Evolutionary conservation across 2,329 filamentous ascomycete species (phyloP), one percentile per base, ranked within the genome.

Genomic region (Clarireedia homoeocarpa): DNA sequence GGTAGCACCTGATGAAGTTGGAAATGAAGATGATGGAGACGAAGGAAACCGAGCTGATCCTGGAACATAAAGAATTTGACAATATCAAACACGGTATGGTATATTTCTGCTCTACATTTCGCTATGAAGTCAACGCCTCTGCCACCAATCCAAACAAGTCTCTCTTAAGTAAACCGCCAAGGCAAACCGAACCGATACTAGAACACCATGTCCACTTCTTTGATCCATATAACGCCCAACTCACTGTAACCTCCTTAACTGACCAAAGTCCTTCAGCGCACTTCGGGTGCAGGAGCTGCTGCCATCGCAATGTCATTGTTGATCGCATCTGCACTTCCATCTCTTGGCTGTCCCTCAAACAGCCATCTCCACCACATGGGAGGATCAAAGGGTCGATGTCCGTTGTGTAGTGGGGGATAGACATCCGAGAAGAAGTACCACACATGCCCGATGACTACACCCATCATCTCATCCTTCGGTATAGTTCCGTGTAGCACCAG

Each of bases 341-440:
- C 75, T 27, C 75, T 71, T 36, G 69, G 73, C 48, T 75, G 74
- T n/a, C 79, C 75, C 62, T 85, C 91, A 67, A 96, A 96, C 17
- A 97, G 68, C 44, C 91, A 81, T 57, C 88, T 81, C 92, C 92
- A 99, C 85, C 89, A 96, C 58, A 76, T 74, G 0, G 94, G 94
- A 39, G 94, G 92, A 65, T 96, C 92, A 48, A 99, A 77, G 0
- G 94, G 94, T 55, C 89, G 81, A 51, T 87, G 85, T 17, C 90
- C 90, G 61, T 87, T 84, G 72, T 96, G 89, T 45, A 96, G 80
- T 3, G 91, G 88, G 3, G 94, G 94, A 71, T 96, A 99, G 15
- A 99, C 91, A 70, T 99, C 94, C 58, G 85, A 89, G 72, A 97
- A 96, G 75, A 96, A 99, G 72, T 97, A 99, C 87, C 91, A 97